Percentiles rank a stretch among this genome's conserved stretches.
Evolutionary conservation across 2,329 filamentous ascomycete genomes (phyloP).

Genomic region (Verticillium alfalfae): DNA sequence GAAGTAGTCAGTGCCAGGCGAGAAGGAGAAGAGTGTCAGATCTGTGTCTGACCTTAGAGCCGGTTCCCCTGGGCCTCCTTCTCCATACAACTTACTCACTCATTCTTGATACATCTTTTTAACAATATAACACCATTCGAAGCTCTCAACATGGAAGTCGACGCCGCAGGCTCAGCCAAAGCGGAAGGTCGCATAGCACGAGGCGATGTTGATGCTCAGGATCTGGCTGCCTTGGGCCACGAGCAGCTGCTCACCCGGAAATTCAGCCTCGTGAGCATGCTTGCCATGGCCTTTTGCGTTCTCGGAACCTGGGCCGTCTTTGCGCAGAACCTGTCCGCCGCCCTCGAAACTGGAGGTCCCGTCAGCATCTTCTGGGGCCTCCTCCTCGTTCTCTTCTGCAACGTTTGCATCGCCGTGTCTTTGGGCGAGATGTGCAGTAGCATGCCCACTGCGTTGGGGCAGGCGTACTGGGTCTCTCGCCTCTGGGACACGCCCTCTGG

Average conservation of each 20-base stretch:
- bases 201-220: conserved; percentile 22
- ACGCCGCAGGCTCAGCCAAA: background rate
- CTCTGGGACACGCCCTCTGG: background rate
- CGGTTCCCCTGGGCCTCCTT: no score
- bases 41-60: no score
- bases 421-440: conserved; percentile 32
- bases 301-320: conserved; percentile 48
- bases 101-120: no score
- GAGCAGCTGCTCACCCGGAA: conserved; percentile 33
- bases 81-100: no score
- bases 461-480: background rate
- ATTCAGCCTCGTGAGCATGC: conserved; percentile 46
- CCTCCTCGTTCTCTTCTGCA: conserved; percentile 33
- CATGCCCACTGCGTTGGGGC: conserved; percentile 25
- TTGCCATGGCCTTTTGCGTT: conserved; percentile 36
- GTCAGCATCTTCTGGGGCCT: conserved; percentile 39
- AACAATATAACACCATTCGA: background rate
- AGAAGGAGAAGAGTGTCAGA: no score
- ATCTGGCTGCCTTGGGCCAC: conserved; percentile 35
- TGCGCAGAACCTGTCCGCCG: conserved; percentile 36
- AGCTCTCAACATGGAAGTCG: background rate
- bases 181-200: background rate
- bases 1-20: no score
- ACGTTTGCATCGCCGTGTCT: conserved; percentile 29
- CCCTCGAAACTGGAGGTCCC: conserved; percentile 36